Conservation (phyloP, 148 eudicot species). For the Vaccinium darrowii region DNA sequence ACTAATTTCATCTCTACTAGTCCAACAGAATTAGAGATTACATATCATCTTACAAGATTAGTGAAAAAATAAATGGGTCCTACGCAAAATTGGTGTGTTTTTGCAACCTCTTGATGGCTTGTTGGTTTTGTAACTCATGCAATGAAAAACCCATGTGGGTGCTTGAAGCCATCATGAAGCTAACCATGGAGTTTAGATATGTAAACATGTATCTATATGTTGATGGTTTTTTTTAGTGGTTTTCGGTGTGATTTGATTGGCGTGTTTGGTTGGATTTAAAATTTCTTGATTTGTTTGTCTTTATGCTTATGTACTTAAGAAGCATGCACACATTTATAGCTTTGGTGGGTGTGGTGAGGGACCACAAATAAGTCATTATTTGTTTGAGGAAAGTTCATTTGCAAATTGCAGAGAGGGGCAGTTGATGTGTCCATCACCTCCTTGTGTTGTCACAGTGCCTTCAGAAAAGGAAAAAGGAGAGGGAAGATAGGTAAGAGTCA, state of each 20-base stretch:
- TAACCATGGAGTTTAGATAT: not conserved
- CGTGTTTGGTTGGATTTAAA: not conserved
- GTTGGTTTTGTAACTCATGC: not conserved
- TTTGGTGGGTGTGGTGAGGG: slow-evolving; percentile 3
- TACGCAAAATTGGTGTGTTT: not conserved
- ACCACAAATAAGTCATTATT: not conserved
- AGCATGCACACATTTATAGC: not conserved
- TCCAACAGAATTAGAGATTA: not conserved
- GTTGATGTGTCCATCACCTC: not conserved
- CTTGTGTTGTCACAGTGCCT: not conserved
- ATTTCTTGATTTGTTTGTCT: not conserved
- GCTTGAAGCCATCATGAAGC: not conserved
- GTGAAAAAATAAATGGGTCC: not conserved
- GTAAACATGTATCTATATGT: not conserved
- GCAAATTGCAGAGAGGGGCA: not conserved
- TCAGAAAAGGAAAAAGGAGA: not conserved
- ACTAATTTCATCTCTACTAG: not conserved
- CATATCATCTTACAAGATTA: too few relatives aligned
- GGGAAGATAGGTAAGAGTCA: not conserved
- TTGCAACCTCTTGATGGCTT: not conserved
- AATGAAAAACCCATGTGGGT: not conserved
- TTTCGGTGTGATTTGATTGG: not conserved
- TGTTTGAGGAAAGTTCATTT: not conserved
- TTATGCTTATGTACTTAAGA: not conserved
- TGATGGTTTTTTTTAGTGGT: not conserved